These are phyloP conservation scores for Phytophthora podocarpi DNA, from an alignment of 352 stramenopile species.

Conservation along the genomic window DNA sequence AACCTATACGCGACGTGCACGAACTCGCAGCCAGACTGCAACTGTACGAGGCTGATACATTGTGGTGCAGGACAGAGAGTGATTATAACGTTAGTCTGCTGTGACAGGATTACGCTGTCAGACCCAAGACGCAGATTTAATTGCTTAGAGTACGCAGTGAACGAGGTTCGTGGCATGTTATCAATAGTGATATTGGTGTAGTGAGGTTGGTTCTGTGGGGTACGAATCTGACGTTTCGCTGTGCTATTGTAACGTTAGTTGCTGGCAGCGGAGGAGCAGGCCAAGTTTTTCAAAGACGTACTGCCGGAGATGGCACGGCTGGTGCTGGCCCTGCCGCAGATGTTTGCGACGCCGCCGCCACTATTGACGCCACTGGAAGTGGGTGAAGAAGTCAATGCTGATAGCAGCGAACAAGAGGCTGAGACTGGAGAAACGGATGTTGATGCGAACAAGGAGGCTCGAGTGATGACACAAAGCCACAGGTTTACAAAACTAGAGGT, in stretches of 20 bases:
- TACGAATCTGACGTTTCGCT: background rate
- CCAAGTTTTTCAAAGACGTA: slow-evolving; percentile 45
- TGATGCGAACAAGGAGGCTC: background rate
- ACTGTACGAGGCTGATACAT: slow-evolving; percentile 33
- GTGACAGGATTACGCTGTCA: slow-evolving; percentile 36
- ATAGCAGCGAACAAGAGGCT: background rate
- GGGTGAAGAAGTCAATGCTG: background rate
- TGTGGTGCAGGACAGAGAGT: background rate
- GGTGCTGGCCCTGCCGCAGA: slow-evolving; percentile 52
- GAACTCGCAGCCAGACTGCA: slow-evolving; percentile 50
- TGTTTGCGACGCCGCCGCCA: slow-evolving; percentile 43
- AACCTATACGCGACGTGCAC: slow-evolving; percentile 41
- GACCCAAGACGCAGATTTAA: slow-evolving; percentile 36
- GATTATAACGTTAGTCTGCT: slow-evolving; percentile 8
- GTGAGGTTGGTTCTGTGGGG: background rate
- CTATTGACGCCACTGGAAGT: slow-evolving; percentile 45
- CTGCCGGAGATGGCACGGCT: slow-evolving; percentile 57
- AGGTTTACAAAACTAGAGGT: slow-evolving; percentile 53
- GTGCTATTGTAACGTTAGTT: slow-evolving; percentile 38
- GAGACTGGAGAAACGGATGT: background rate
- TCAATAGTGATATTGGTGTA: background rate
- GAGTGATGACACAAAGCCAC: slow-evolving; percentile 29
- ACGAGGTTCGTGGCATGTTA: slow-evolving; percentile 26
- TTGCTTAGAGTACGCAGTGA: slow-evolving; percentile 45
- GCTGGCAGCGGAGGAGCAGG: slow-evolving; percentile 36